Evolutionary conservation across 306 rosid species (phyloP).

Genomic region (Castanea mollissima): DNA sequence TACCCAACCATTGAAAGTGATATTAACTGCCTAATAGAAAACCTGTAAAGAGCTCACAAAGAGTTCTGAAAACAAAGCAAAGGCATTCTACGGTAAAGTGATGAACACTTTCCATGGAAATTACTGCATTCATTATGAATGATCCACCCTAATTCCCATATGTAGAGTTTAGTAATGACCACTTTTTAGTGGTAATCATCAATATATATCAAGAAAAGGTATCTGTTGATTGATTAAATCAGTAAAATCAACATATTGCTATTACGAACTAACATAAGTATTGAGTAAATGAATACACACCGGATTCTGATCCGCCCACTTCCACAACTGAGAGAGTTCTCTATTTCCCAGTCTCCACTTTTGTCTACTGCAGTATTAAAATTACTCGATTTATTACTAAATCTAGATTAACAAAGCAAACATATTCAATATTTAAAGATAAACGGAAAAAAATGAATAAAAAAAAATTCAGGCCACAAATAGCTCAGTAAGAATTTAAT

Average conservation of each 20-base stretch:
- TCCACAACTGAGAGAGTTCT: conserved; percentile 96
- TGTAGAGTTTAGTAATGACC: background rate
- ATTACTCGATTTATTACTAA: conserved; percentile 6
- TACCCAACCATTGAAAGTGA: background rate
- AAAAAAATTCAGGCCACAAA: background rate
- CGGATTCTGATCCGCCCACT: conserved; percentile 99
- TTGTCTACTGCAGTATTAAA: conserved; percentile 59
- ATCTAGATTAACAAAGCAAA: conserved; percentile 9
- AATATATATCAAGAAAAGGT: background rate
- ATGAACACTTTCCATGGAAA: background rate
- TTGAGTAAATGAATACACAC: conserved; percentile 37
- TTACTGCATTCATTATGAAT: background rate
- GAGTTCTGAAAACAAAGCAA: background rate
- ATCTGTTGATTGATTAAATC: background rate
- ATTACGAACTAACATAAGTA: conserved; percentile 2
- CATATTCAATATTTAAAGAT: background rate
- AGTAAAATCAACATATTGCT: background rate
- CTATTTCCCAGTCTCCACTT: conserved; percentile 96
- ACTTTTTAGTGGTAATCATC: background rate
- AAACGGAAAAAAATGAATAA: background rate
- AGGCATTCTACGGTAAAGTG: background rate
- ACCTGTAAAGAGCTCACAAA: background rate
- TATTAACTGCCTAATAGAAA: background rate
- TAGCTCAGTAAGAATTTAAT: background rate
- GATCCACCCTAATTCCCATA: background rate